A percentile compares a stretch with the other conserved stretches of the same genome.
phyloP scores from a whole-genome alignment of 805 yeast species.

The Clavispora santaluciae region DNA sequence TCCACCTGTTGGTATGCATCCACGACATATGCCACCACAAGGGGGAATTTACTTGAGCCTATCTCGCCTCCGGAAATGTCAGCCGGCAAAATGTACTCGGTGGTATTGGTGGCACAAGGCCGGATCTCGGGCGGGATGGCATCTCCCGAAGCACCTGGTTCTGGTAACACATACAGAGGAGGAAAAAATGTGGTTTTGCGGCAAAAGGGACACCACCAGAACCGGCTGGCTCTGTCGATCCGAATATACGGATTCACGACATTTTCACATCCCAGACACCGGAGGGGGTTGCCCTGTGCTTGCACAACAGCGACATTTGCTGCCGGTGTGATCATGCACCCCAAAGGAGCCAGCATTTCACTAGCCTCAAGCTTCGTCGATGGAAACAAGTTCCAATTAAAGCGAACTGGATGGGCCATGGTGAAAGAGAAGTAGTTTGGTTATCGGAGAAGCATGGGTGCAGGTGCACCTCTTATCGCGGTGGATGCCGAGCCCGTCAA shows the following conservation, averaged over 20 bases:
- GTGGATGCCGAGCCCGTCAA: neutral
- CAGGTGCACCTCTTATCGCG: neutral
- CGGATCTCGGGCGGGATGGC: conserved; percentile 27
- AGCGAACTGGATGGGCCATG: conserved; percentile 25
- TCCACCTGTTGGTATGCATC: conserved; percentile 30
- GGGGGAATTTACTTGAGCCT: conserved; percentile 5
- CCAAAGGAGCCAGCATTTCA: conserved; percentile 30
- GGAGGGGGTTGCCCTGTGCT: conserved; percentile 10
- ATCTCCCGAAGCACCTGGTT: conserved; percentile 12
- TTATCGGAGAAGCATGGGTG: neutral
- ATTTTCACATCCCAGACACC: conserved; percentile 25
- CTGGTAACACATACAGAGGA: conserved; percentile 10
- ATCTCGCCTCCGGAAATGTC: conserved; percentile 16
- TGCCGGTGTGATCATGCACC: conserved; percentile 32
- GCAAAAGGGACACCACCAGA: conserved; percentile 41
- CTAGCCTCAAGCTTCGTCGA: conserved; percentile 33
- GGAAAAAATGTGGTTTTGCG: conserved; percentile 21
- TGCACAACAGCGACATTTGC: neutral
- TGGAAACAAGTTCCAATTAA: conserved; percentile 63
- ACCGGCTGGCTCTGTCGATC: conserved; percentile 24
- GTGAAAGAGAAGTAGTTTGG: neutral
- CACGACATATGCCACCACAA: conserved; percentile 20
- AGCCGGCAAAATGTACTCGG: conserved; percentile 29
- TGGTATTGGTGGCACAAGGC: conserved; percentile 19
- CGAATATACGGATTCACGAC: conserved; percentile 26